Percentiles rank a stretch among this genome's conserved stretches.
These are phyloP conservation scores for Leptoxyphium fumago DNA, from an alignment of 2,329 filamentous ascomycete genomes.

Conservation along the genomic window DNA sequence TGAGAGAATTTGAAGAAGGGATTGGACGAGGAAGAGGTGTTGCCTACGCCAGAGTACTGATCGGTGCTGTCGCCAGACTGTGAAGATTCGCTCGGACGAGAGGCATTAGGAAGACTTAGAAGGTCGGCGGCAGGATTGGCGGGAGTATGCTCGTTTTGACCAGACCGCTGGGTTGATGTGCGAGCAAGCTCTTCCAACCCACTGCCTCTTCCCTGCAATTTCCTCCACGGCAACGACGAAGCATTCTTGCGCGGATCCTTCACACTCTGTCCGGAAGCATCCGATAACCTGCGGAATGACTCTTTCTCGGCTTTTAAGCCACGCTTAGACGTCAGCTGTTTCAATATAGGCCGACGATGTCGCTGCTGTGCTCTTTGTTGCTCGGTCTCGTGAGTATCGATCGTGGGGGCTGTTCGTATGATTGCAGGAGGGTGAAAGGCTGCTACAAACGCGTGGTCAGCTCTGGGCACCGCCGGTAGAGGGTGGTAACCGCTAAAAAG, in stretches of 20 bases:
- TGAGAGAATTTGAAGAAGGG: conserved; percentile 73
- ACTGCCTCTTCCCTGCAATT: conserved; percentile 15
- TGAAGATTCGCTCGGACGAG: conserved; percentile 59
- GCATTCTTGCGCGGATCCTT: conserved; percentile 10
- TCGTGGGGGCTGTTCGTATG: conserved; percentile 81
- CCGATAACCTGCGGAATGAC: conserved; percentile 2
- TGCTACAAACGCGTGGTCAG: neutral
- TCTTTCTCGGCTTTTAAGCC: neutral
- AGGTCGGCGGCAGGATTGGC: conserved; percentile 11
- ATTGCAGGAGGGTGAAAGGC: conserved; percentile 44
- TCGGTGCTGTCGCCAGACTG: conserved; percentile 58
- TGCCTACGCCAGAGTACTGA: neutral
- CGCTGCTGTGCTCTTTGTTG: conserved; percentile 4
- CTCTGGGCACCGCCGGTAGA: conserved; percentile 27
- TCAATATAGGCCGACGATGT: conserved; percentile 12
- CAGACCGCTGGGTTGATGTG: conserved; percentile 33
- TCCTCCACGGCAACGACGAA: conserved; percentile 14
- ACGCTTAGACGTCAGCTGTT: conserved; percentile 10
- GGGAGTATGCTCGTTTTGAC: neutral
- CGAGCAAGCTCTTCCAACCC: conserved; percentile 19
- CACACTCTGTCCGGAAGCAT: conserved; percentile 3
- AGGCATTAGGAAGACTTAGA: conserved; percentile 46
- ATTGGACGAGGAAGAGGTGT: conserved; percentile 19
- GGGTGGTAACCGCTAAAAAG: conserved; percentile 25
- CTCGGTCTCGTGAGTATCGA: conserved; percentile 15